Percentiles rank a stretch among this genome's conserved stretches.
phyloP scores from a whole-genome alignment of 208 protist species.

The Leishmania tropica region DNA sequence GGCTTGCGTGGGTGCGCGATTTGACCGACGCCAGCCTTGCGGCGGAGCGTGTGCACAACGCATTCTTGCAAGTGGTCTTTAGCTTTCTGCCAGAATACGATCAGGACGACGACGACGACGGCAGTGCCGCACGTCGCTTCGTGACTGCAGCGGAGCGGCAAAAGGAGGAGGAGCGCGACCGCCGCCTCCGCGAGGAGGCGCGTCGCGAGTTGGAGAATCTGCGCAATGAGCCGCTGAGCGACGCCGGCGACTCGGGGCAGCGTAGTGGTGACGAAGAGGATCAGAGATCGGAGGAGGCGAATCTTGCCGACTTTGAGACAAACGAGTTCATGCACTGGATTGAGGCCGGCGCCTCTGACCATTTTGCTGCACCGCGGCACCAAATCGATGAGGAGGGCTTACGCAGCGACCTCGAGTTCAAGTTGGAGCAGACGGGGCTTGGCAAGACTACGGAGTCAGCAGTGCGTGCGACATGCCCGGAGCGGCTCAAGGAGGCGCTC shows the following conservation, averaged over 20 bases:
- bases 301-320: conserved; percentile 35
- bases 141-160: conserved; percentile 65
- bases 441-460: conserved; percentile 41
- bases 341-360: conserved; percentile 35
- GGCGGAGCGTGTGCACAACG: conserved; percentile 65
- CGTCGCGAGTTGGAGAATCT: conserved; percentile 54
- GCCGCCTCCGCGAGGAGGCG: conserved; percentile 44
- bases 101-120: conserved; percentile 17
- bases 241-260: conserved; percentile 20
- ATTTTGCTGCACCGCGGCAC: conserved; percentile 4
- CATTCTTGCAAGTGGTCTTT: conserved; percentile 78
- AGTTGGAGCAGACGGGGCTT: conserved; percentile 69
- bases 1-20: conserved; percentile 58
- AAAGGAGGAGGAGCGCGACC: conserved; percentile 55
- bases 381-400: conserved; percentile 5
- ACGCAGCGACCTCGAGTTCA: conserved; percentile 58
- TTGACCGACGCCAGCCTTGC: conserved; percentile 70
- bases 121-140: conserved; percentile 24
- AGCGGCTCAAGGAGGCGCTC: conserved; percentile 55
- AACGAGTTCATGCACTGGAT: conserved; percentile 81
- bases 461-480: conserved; percentile 57
- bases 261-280: conserved; percentile 27
- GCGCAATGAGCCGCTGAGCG: conserved; percentile 35
- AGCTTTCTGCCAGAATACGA: conserved; percentile 36
- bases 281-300: conserved; percentile 24